Conservation (phyloP, 2,329 filamentous ascomycete genomes). For the Apiospora malaysiana region DNA sequence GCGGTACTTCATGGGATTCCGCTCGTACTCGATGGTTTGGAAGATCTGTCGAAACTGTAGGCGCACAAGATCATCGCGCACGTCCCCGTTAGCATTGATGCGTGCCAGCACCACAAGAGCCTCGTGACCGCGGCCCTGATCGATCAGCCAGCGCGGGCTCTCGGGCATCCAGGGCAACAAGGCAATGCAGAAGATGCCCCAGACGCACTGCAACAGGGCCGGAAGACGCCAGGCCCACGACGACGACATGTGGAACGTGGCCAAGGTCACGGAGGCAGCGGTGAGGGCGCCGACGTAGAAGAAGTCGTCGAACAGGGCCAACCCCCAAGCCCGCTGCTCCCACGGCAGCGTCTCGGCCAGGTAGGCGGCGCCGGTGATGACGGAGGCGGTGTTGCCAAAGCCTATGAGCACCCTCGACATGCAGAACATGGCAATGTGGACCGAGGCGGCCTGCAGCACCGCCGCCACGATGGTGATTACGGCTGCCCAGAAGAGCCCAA, state of each 20-base stretch:
- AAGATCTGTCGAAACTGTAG: conserved; percentile 51
- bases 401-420: conserved; percentile 35
- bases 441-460: conserved; percentile 30
- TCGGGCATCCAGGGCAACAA: conserved; percentile 37
- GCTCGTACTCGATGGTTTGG: conserved; percentile 45
- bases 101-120: conserved; percentile 46
- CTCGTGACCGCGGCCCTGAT: conserved; percentile 38
- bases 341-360: conserved; percentile 21
- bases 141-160: conserved; percentile 44
- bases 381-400: conserved; percentile 27
- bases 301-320: conserved; percentile 22
- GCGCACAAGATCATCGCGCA: conserved; percentile 44
- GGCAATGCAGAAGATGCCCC: conserved; percentile 35
- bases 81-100: conserved; percentile 51
- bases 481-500: conserved; percentile 30
- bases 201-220: conserved; percentile 41
- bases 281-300: conserved; percentile 39
- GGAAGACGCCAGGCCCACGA: conserved; percentile 46
- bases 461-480: conserved; percentile 32
- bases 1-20: conserved; percentile 41
- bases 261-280: conserved; percentile 39
- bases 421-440: conserved; percentile 37
- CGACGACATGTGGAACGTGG: conserved; percentile 39
- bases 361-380: conserved; percentile 20
- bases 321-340: conserved; percentile 22